phyloP scores from a whole-genome alignment of 23 red algal species.

The Agarophyton chilense region DNA sequence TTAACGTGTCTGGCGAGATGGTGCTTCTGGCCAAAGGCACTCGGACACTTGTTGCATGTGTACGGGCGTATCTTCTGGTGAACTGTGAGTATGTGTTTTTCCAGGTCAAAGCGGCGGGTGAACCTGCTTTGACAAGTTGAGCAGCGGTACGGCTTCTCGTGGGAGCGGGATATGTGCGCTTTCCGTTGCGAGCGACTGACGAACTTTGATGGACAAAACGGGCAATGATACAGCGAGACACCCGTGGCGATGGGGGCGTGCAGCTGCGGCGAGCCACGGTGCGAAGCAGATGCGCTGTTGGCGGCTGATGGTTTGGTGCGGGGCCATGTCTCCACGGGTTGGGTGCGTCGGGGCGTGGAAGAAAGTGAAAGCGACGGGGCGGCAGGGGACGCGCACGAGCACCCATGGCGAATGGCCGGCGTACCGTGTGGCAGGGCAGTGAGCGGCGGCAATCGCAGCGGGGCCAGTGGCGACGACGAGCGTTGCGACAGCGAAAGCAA shows the following conservation, averaged over 20 bases:
- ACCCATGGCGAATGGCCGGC: too few relatives aligned
- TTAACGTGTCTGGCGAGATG: slow-evolving; percentile 54
- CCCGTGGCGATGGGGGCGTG: too few relatives aligned
- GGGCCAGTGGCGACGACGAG: neutral
- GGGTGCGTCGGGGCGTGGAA: too few relatives aligned
- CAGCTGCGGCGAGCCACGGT: too few relatives aligned
- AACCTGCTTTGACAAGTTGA: neutral
- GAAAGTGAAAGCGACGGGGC: too few relatives aligned
- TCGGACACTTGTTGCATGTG: slow-evolving; percentile 27
- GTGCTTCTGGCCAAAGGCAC: slow-evolving; percentile 62
- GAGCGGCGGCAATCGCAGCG: neutral
- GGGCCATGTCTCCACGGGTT: too few relatives aligned
- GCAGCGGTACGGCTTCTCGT: slow-evolving; percentile 12
- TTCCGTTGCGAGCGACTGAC: neutral
- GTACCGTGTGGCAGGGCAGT: too few relatives aligned
- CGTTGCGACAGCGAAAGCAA: neutral
- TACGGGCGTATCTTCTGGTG: slow-evolving; percentile 55
- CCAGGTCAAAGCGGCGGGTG: slow-evolving; percentile 41
- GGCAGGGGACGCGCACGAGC: too few relatives aligned
- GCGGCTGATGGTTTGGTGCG: too few relatives aligned
- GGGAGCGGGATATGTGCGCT: neutral
- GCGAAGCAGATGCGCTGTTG: too few relatives aligned
- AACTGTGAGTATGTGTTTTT: slow-evolving; percentile 57
- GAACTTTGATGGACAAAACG: neutral
- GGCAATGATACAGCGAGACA: neutral